Base-by-base conservation (phyloP, 2,329 filamentous ascomycete species). In the Fusarium sp. region DNA sequence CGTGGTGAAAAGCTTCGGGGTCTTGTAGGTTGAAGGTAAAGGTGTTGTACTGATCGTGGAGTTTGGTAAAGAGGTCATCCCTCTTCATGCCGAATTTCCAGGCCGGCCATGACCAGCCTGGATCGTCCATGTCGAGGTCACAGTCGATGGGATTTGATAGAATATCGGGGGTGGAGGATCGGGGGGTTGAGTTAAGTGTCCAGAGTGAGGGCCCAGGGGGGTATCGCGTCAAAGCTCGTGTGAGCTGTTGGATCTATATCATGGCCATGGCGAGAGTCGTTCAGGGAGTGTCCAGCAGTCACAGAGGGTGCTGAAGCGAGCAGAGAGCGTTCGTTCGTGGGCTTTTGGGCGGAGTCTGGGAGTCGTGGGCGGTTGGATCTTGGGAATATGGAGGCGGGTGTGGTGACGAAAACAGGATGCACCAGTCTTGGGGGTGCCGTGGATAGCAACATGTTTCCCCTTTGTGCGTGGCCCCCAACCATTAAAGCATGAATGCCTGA, bases 31-130 rank as follows among this genome's bases (percentile, higher is more conserved):
- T 83, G 61, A 87, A 87, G 60, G 86, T 82, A 64, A 90, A 83
- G 57, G 89, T 91, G 82, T 91, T 91, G 82, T 90, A 91, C 79
- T 88, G 86, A 73, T 90, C 87, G 76, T 91, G 88, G 14, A 91
- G 86, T 62, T 86, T 88, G 63, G 86, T 88, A 79, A 87, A 87
- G 81, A 91, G 87, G 77, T 90, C 89, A 66, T 87, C 86, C 79
- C 86, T 86, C 85, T 88, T 90, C 86, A 91, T 86, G 78, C 88
- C 89, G 84, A 91, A 91, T 81, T 91, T 91, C 89, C 89, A 91
- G 76, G 87, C 86, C 50, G 89, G 89, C 89, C 89, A 91, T 76
- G 85, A 83, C 79, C 82, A 84, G 74, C 81, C 84, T 35, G 84
- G 85, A 65, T 90, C 88, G 81, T 90, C 88, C 89, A 91, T 91